These are phyloP conservation scores for Fusarium sp. DNA, from an alignment of 2,329 filamentous ascomycete genomes.

Conservation along the genomic window DNA sequence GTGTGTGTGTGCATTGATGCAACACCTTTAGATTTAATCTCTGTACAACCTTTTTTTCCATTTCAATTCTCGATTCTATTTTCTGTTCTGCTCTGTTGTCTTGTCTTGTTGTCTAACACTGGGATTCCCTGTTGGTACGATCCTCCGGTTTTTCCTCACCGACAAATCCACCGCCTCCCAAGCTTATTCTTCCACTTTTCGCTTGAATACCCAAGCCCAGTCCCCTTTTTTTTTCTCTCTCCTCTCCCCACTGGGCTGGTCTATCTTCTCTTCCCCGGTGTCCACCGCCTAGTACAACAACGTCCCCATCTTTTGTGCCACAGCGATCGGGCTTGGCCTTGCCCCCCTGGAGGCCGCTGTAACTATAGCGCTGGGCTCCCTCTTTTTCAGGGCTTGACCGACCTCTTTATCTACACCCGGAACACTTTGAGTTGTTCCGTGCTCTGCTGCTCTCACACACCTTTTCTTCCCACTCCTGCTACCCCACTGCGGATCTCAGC, in stretches of 20 bases:
- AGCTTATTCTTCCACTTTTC: constrained; percentile 14
- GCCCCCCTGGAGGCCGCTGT: constrained; percentile 38
- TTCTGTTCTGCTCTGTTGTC: background rate
- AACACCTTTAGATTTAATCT: background rate
- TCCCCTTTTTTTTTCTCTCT: constrained; percentile 12
- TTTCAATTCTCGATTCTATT: background rate
- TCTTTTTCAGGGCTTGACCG: constrained; percentile 19
- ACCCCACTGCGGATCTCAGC: constrained; percentile 38
- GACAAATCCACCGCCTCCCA: constrained; percentile 41
- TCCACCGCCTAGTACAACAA: constrained; percentile 26
- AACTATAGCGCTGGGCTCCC: constrained; percentile 28
- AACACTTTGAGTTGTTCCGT: background rate
- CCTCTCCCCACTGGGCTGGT: constrained; percentile 15
- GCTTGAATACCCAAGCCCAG: constrained; percentile 10
- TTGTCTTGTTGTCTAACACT: constrained; percentile 2
- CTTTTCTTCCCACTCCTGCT: background rate
- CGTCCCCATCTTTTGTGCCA: constrained; percentile 22
- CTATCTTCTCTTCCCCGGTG: constrained; percentile 31
- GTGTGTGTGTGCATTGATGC: constrained; percentile 6
- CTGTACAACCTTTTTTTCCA: constrained; percentile 2
- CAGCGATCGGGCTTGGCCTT: constrained; percentile 9
- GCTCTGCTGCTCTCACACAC: background rate
- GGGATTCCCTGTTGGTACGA: constrained; percentile 26
- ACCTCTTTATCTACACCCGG: constrained; percentile 13
- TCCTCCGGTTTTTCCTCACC: constrained; percentile 35